These are phyloP conservation scores for Capsicum rhomboideum DNA, from an alignment of 257 asterid genomes.

Conservation along the genomic window DNA sequence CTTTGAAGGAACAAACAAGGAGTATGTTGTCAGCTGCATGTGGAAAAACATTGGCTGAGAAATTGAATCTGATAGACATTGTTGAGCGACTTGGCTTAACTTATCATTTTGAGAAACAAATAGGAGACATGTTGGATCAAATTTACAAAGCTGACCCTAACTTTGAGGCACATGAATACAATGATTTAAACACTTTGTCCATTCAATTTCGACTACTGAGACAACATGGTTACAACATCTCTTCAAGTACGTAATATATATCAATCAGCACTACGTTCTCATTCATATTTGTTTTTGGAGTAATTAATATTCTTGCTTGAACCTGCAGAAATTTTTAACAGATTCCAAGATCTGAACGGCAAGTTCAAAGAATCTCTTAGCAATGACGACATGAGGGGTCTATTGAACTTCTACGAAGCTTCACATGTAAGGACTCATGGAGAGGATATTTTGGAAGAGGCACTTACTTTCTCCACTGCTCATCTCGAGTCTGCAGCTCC, in stretches of 20 bases:
- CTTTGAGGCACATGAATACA: background rate
- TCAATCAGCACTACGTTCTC: too few relatives aligned
- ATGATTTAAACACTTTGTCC: background rate
- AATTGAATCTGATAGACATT: conserved; percentile 9
- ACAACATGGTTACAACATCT: background rate
- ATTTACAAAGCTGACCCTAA: background rate
- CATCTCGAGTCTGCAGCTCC: conserved; percentile 13
- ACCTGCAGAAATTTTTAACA: conserved; percentile 1
- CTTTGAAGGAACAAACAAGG: conserved; percentile 19
- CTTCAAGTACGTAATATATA: background rate
- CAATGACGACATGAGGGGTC: background rate
- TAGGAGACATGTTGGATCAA: background rate
- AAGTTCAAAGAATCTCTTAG: background rate
- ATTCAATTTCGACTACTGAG: background rate
- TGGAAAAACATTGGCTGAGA: background rate
- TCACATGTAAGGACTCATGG: conserved; percentile 23
- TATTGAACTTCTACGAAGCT: conserved; percentile 30
- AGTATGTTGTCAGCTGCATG: background rate
- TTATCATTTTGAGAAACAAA: background rate
- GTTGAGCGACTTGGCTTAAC: background rate
- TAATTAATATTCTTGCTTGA: too few relatives aligned
- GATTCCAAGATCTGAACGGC: conserved; percentile 14
- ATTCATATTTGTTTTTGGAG: too few relatives aligned
- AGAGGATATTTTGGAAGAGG: conserved; percentile 28
- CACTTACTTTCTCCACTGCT: conserved; percentile 1